phyloP scores from a whole-genome alignment of 257 asterid genomes.

The Solanum gracilifrons region DNA sequence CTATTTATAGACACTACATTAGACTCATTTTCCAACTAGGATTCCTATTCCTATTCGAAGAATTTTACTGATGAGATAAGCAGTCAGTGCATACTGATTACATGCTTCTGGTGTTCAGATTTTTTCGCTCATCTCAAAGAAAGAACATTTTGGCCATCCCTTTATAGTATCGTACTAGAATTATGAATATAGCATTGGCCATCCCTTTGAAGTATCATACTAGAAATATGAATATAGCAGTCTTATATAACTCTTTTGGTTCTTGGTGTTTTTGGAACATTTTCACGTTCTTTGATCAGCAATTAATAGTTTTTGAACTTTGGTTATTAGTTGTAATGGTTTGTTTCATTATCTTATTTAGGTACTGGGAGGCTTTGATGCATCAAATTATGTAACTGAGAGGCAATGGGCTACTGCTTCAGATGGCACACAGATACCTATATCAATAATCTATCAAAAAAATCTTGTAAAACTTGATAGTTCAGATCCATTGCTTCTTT shows the following conservation, averaged over 20 bases:
- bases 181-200: not conserved
- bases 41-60: too few relatives aligned
- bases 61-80: not conserved
- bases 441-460: slow-evolving; percentile 67
- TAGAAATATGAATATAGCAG: not conserved
- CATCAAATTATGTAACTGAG: slow-evolving; percentile 64
- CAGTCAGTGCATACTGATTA: not conserved
- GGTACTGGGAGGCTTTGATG: slow-evolving; percentile 89
- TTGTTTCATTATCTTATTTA: slow-evolving; percentile 17
- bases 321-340: not conserved
- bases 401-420: slow-evolving; percentile 86
- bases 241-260: not conserved
- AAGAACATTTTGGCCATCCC: not conserved
- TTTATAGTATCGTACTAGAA: not conserved
- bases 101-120: not conserved
- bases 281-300: not conserved
- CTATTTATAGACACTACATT: too few relatives aligned
- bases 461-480: slow-evolving; percentile 78
- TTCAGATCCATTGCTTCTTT: slow-evolving; percentile 77
- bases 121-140: not conserved
- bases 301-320: not conserved
- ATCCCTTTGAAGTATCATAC: not conserved
- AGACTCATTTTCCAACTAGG: too few relatives aligned
- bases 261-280: not conserved
- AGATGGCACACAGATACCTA: slow-evolving; percentile 78